These are phyloP conservation scores for Dorcoceras hygrometricum DNA, from an alignment of 257 asterid genomes.

Conservation along the genomic window DNA sequence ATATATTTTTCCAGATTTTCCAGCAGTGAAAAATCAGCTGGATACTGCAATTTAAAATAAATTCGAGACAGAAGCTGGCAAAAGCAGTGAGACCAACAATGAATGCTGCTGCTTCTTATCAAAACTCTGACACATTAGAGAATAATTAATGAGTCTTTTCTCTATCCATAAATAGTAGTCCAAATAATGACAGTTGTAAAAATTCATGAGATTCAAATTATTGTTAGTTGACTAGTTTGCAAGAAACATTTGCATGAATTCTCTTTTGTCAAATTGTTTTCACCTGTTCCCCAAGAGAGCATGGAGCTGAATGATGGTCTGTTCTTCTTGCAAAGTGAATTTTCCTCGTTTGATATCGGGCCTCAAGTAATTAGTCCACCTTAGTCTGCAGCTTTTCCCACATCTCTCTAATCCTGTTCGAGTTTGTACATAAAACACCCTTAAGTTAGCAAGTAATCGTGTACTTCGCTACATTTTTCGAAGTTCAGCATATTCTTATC, in stretches of 20 bases:
- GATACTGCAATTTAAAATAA: no score
- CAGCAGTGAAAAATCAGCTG: no score
- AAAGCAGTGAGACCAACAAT: no score
- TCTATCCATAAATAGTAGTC: not conserved
- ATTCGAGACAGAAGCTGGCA: no score
- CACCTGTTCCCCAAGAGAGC: slow-evolving; percentile 95
- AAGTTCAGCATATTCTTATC: not conserved
- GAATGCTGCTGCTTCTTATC: not conserved
- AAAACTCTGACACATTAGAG: not conserved
- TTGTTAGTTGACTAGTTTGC: no score
- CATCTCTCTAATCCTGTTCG: slow-evolving; percentile 71
- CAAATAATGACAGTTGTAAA: no score
- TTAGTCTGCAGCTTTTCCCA: slow-evolving; percentile 84
- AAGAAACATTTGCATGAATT: not conserved
- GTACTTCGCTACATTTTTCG: no score
- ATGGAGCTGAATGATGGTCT: slow-evolving; percentile 93
- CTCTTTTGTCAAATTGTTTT: not conserved
- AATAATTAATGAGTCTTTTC: not conserved
- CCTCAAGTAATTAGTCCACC: slow-evolving; percentile 91
- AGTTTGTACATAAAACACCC: not conserved
- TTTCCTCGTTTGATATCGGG: slow-evolving; percentile 93
- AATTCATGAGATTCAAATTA: no score
- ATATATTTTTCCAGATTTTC: no score
- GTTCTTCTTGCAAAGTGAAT: slow-evolving; percentile 85
- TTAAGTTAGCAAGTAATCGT: no score